phyloP scores from a whole-genome alignment of 2,329 filamentous ascomycete genomes.

The Fusarium lyarnte region DNA sequence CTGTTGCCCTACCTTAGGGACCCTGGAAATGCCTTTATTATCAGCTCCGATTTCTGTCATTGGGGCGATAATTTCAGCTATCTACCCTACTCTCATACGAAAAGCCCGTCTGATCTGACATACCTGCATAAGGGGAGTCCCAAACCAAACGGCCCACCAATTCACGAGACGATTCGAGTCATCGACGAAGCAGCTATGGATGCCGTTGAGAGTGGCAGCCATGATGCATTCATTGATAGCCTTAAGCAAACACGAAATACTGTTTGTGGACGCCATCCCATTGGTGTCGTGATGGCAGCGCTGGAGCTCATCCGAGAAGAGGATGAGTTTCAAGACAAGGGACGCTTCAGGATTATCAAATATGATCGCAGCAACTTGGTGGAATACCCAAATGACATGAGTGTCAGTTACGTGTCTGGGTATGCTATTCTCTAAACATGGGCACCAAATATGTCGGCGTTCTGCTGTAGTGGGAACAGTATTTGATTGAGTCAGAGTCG shows the following conservation, averaged over 20 bases:
- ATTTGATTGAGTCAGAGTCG: not conserved
- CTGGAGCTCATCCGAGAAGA: too few relatives aligned
- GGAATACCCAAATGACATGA: slow-evolving; percentile 74
- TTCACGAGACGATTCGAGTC: slow-evolving; percentile 85
- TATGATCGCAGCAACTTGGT: slow-evolving; percentile 89
- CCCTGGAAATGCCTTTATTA: slow-evolving; percentile 80
- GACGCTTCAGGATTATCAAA: slow-evolving; percentile 79
- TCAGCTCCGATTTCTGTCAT: slow-evolving; percentile 97
- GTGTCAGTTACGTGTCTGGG: slow-evolving; percentile 94
- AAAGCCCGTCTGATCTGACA: slow-evolving; percentile 52
- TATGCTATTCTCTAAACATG: slow-evolving; percentile 64
- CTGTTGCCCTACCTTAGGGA: slow-evolving; percentile 82
- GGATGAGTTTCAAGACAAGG: too few relatives aligned
- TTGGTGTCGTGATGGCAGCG: slow-evolving; percentile 90
- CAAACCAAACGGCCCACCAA: slow-evolving; percentile 57
- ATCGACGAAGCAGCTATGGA: slow-evolving; percentile 87
- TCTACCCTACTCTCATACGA: slow-evolving; percentile 72
- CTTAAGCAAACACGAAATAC: too few relatives aligned
- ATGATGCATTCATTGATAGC: too few relatives aligned
- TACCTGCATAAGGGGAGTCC: slow-evolving; percentile 48
- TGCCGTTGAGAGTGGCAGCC: slow-evolving; percentile 80
- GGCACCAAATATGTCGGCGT: not conserved
- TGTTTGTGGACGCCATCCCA: slow-evolving; percentile 92
- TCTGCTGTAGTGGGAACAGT: not conserved
- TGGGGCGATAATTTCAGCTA: slow-evolving; percentile 89